Conservation (phyloP, 768 basidiomycete species). For the Panellus pusillus region DNA sequence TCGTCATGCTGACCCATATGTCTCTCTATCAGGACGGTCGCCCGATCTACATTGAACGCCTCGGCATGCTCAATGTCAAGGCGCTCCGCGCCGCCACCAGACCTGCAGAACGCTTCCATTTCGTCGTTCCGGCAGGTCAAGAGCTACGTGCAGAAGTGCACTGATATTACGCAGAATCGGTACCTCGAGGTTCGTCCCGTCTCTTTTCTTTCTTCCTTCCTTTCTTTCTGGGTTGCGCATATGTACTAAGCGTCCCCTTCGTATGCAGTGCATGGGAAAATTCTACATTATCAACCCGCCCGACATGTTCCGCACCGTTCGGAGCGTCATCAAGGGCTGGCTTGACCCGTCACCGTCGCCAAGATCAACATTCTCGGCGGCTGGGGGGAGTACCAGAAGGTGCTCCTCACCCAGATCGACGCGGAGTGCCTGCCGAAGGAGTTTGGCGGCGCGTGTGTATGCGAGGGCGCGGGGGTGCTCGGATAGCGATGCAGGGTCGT, state of each 20-base stretch:
- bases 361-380: slow-evolving; percentile 88
- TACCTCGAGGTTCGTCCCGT: slow-evolving; percentile 62
- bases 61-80: slow-evolving; percentile 86
- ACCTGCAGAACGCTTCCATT: slow-evolving; percentile 71
- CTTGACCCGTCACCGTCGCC: slow-evolving; percentile 89
- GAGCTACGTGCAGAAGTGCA: slow-evolving; percentile 80
- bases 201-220: too few species aligned
- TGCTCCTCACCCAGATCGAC: slow-evolving; percentile 79
- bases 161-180: slow-evolving; percentile 82
- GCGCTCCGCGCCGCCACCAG: slow-evolving; percentile 83
- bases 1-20: neutral
- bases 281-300: slow-evolving; percentile 99
- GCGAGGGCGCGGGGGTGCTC: slow-evolving; percentile 71
- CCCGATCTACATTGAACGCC: slow-evolving; percentile 91
- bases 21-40: slow-evolving; percentile 81
- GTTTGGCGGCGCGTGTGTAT: slow-evolving; percentile 82
- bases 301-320: slow-evolving; percentile 87
- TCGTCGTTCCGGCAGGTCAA: slow-evolving; percentile 88
- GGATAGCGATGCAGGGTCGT: slow-evolving; percentile 43
- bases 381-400: slow-evolving; percentile 58
- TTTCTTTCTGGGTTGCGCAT: neutral
- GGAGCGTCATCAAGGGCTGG: slow-evolving; percentile 90
- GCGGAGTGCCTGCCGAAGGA: slow-evolving; percentile 79
- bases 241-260: slow-evolving; percentile 30
- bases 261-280: slow-evolving; percentile 69